Percentiles rank a stretch among this genome's conserved stretches.
Conservation (phyloP, 2,329 filamentous ascomycete species). For the Calonectria pteridis region DNA sequence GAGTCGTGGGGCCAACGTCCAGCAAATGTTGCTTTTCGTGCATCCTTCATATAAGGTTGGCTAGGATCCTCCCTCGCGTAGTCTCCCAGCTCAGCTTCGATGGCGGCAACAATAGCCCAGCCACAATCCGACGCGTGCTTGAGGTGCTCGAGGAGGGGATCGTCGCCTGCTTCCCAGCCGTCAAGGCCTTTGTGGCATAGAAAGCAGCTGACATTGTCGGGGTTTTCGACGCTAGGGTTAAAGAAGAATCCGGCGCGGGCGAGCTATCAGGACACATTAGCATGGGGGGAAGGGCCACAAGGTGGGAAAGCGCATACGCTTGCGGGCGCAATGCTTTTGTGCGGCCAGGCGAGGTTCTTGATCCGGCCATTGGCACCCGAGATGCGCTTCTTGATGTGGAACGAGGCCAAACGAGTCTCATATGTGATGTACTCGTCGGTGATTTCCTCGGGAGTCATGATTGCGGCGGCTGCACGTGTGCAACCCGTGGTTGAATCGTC, state of each 20-base stretch:
- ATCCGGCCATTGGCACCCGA: slow-evolving; percentile 70
- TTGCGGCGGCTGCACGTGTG: slow-evolving; percentile 37
- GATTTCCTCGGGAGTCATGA: slow-evolving; percentile 51
- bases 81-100: slow-evolving; percentile 72
- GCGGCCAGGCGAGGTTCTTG: slow-evolving; percentile 81
- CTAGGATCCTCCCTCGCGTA: slow-evolving; percentile 80
- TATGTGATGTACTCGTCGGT: slow-evolving; percentile 70
- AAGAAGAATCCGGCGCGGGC: slow-evolving; percentile 94
- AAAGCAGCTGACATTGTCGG: slow-evolving; percentile 93
- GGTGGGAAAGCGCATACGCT: slow-evolving; percentile 43
- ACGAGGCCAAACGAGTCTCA: slow-evolving; percentile 84
- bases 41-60: slow-evolving; percentile 77
- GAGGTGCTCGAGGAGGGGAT: slow-evolving; percentile 86
- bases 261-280: slow-evolving; percentile 68
- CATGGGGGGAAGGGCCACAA: neutral
- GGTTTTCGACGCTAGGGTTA: slow-evolving; percentile 78
- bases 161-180: slow-evolving; percentile 91
- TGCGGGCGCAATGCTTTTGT: slow-evolving; percentile 57
- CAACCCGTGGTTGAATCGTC: slow-evolving; percentile 31
- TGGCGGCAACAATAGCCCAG: slow-evolving; percentile 81
- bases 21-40: slow-evolving; percentile 86
- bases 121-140: slow-evolving; percentile 86
- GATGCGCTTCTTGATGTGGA: slow-evolving; percentile 79
- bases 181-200: slow-evolving; percentile 86
- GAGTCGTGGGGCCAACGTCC: slow-evolving; percentile 89